Evolutionary conservation across 192 early-diverging fungal species (phyloP).

Genomic region (Umbelopsis isabellina): DNA sequence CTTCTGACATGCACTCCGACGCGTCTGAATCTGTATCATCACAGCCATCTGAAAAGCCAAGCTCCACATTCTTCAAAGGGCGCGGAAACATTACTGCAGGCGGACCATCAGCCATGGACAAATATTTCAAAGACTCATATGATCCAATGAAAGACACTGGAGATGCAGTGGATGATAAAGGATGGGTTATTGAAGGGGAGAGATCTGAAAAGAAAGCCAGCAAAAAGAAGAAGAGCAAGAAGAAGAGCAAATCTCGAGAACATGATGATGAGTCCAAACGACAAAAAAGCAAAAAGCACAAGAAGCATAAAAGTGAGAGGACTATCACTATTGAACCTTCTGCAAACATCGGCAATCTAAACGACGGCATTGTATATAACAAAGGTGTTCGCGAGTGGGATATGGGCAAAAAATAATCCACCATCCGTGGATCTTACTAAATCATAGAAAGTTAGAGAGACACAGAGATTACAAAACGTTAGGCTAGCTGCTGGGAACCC

Average conservation of each 20-base stretch:
- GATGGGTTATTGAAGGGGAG: background rate
- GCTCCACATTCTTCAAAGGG: constrained; percentile 23
- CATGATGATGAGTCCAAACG: constrained; percentile 32
- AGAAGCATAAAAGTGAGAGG: constrained; percentile 22
- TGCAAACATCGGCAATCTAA: background rate
- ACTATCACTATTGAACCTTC: background rate
- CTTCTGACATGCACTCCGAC: background rate
- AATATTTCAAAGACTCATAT: constrained; percentile 56
- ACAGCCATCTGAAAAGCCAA: background rate
- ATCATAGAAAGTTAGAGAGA: background rate
- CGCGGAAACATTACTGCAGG: constrained; percentile 45
- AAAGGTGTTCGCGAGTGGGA: constrained; percentile 21
- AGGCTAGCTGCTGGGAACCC: too few species aligned
- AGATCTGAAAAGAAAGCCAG: background rate
- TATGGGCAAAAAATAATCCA: background rate
- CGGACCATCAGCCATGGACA: constrained; percentile 54
- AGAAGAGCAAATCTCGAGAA: constrained; percentile 20
- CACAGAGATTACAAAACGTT: background rate
- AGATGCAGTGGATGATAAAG: constrained; percentile 33
- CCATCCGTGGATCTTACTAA: background rate
- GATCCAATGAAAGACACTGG: constrained; percentile 48
- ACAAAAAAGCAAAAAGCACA: constrained; percentile 21
- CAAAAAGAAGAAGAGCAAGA: constrained; percentile 25
- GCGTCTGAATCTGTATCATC: background rate
- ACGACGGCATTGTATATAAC: constrained; percentile 9